Evolutionary conservation across 2,329 filamentous ascomycete species (phyloP), one percentile per base, ranked within the genome.

Genomic region (Berkeleyomyces rouxiae): DNA sequence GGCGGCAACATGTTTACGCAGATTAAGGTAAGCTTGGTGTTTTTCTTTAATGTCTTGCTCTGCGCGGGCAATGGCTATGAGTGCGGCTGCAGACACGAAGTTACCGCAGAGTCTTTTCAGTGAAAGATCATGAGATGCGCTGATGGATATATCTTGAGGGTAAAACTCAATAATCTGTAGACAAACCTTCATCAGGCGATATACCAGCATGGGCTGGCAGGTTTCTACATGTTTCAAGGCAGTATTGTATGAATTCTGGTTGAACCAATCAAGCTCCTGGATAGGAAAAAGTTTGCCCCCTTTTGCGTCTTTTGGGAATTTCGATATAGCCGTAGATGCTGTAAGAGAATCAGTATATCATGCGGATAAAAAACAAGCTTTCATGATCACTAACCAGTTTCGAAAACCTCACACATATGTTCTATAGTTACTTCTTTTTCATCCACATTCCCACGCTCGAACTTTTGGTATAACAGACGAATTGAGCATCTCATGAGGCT

Each of bases 231-330:
- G 77, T 65, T 83, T 82, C 3, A 92, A 72, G 0, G 84, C 85
- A 5, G 90, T 71, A 67, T 93, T 95, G 74, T 95, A 95, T 1
- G 86, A 80, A 66, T 88, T 92, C 66, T 85, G 85, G 44, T 85
- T 86, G 70, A 95, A 91, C 90, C 90, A 95, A 67, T 91, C 80
- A 3, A 95, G 76, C 68, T 96, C 90, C 2, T 77, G 71, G 0
- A 78, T 64, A 0, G 79, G 81, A 69, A 90, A 90, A 0, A 78
- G 63, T 65, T 73, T 80, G 40, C 73, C 71, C 7, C 74, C 76
- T 16, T 74, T 68, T 47, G 68, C 70, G 66, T 74, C 74, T 60
- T 69, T 74, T 2, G 69, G 73, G 16, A 70, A 72, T 64, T 72
- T 66, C 40, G 74, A 67, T 40, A 72, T 78, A 33, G 77, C 74